phyloP scores from a whole-genome alignment of 2,329 filamentous ascomycete genomes.

The Ceratocystis destructans region DNA sequence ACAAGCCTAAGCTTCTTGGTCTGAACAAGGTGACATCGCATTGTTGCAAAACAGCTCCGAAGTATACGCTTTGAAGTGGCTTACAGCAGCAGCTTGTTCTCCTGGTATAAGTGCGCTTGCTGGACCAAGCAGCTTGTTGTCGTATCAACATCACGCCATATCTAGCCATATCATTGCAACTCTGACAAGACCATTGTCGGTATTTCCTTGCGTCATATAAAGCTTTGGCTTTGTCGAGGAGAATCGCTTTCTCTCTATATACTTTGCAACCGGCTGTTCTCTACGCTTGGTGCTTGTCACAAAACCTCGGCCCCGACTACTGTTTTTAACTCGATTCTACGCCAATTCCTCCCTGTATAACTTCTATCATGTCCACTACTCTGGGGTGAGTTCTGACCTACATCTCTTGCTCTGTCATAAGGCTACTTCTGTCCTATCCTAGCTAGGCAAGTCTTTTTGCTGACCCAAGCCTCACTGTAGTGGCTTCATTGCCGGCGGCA shows the following conservation, averaged over 20 bases:
- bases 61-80: neutral
- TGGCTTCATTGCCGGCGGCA: constrained; percentile 88
- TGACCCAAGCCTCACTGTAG: constrained; percentile 29
- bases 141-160: neutral
- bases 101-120: neutral
- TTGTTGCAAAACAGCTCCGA: too few relatives aligned
- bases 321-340: too few relatives aligned
- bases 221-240: neutral
- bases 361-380: too few relatives aligned
- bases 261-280: too few relatives aligned
- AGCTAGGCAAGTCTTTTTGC: neutral
- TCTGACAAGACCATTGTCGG: neutral
- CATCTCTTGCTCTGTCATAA: neutral
- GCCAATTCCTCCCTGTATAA: too few relatives aligned
- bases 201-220: neutral
- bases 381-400: too few relatives aligned
- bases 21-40: too few relatives aligned
- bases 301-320: too few relatives aligned
- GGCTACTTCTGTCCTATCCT: neutral
- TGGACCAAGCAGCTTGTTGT: neutral
- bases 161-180: neutral
- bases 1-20: too few relatives aligned
- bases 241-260: too few relatives aligned
- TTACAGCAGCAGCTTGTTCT: too few relatives aligned
- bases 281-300: too few relatives aligned